A percentile compares a stretch with the other conserved stretches of the same genome.
These are phyloP conservation scores for Monilinia aucupariae DNA, from an alignment of 2,329 filamentous ascomycete genomes.

Conservation along the genomic window DNA sequence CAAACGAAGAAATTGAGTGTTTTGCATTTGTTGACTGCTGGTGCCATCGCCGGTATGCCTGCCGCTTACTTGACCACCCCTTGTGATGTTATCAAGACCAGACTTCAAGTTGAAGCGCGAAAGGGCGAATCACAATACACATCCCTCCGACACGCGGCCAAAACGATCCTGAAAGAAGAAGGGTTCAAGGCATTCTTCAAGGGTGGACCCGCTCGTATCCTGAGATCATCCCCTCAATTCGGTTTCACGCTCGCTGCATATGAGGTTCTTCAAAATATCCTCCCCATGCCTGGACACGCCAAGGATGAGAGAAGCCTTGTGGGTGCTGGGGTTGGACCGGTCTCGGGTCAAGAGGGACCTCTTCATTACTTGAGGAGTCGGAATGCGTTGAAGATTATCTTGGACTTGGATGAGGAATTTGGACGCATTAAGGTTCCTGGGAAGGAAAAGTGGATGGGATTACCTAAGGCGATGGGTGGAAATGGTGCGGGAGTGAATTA, in stretches of 20 bases:
- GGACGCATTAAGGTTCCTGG: conserved; percentile 44
- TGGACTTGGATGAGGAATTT: conserved; percentile 92
- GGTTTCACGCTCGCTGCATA: conserved; percentile 96
- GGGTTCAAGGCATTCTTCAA: conserved; percentile 98
- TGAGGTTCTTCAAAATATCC: conserved; percentile 75
- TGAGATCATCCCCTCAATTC: conserved; percentile 94
- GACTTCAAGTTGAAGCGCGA: conserved; percentile 91
- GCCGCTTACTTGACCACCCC: conserved; percentile 93
- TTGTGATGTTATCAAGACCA: conserved; percentile 98
- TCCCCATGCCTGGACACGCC: conserved; percentile 70
- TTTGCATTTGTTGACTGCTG: conserved; percentile 84
- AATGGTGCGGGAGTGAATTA: conserved; percentile 8
- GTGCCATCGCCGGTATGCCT: conserved; percentile 90
- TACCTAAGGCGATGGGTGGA: conserved; percentile 32
- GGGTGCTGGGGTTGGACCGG: conserved; percentile 56
- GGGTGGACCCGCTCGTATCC: conserved; percentile 88
- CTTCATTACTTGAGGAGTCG: conserved; percentile 64
- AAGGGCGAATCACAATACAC: conserved; percentile 91
- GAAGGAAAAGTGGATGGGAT: conserved; percentile 29
- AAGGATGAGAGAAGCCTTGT: conserved; percentile 43
- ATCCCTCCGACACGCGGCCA: conserved; percentile 77
- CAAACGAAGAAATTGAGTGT: conserved; percentile 82
- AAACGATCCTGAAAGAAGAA: conserved; percentile 81
- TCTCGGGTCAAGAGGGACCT: conserved; percentile 32
- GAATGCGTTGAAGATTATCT: conserved; percentile 91